phyloP scores from a whole-genome alignment of 1,284 basidiomycete genomes.

The Ceratobasidium sp. region DNA sequence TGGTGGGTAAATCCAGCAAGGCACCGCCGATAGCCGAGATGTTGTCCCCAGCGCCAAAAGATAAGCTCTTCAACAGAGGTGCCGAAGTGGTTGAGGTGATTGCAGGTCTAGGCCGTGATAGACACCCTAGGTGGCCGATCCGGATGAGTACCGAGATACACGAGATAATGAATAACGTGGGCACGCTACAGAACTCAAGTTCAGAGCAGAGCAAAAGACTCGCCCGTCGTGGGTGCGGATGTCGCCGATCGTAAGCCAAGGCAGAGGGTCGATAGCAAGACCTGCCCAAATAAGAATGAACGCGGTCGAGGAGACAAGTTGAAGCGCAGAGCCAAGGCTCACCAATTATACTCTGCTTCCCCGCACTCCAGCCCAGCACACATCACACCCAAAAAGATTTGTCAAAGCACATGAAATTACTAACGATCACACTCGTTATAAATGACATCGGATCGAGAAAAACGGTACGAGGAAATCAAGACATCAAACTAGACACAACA shows the following conservation, averaged over 20 bases:
- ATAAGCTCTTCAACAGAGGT: neutral
- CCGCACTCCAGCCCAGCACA: neutral
- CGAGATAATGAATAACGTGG: constrained; percentile 6
- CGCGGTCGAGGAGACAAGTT: neutral
- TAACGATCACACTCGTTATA: constrained; percentile 36
- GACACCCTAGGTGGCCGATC: too few species aligned
- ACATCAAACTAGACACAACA: constrained; percentile 7
- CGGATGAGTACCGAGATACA: too few species aligned
- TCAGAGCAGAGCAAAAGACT: neutral
- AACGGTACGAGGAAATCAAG: constrained; percentile 23
- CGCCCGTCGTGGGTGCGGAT: neutral
- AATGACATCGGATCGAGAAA: constrained; percentile 36
- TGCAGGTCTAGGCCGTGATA: too few species aligned
- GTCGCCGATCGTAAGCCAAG: too few species aligned
- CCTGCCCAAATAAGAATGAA: neutral
- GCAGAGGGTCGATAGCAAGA: too few species aligned
- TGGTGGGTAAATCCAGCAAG: neutral
- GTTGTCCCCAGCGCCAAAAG: neutral
- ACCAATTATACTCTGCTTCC: neutral
- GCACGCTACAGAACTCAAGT: too few species aligned
- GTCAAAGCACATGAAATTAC: constrained; percentile 36
- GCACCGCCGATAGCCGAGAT: neutral
- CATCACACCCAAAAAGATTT: constrained; percentile 19
- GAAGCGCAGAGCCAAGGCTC: too few species aligned
- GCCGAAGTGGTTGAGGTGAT: too few species aligned